Evolutionary conservation across 371 early-diverging fungal species (phyloP).

Genomic region (Mortierella sp.): DNA sequence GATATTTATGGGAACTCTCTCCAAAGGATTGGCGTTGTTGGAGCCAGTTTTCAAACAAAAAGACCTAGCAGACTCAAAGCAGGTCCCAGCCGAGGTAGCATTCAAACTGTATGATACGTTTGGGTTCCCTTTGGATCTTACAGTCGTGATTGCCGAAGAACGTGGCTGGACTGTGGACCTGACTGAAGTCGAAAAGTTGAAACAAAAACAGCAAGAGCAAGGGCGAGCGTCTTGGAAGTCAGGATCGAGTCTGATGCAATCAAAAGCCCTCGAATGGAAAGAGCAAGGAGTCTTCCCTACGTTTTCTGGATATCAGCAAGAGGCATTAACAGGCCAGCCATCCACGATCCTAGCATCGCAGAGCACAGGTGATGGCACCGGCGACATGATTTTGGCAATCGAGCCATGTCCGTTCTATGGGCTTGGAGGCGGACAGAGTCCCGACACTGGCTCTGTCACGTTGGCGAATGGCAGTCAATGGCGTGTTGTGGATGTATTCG

Average conservation of each 20-base stretch:
- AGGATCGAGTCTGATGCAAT: constrained; percentile 19
- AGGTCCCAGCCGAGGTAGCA: constrained; percentile 64
- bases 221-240: constrained; percentile 70
- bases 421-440: constrained; percentile 79
- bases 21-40: constrained; percentile 69
- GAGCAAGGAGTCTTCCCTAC: constrained; percentile 58
- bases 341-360: constrained; percentile 62
- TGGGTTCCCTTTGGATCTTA: constrained; percentile 83
- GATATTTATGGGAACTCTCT: constrained; percentile 71
- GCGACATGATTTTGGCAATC: constrained; percentile 62
- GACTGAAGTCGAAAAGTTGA: constrained; percentile 63
- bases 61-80: constrained; percentile 51
- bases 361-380: constrained; percentile 54
- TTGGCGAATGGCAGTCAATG: constrained; percentile 61
- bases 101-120: constrained; percentile 81
- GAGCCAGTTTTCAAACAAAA: constrained; percentile 65
- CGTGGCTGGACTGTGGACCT: constrained; percentile 77
- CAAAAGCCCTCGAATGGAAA: constrained; percentile 37
- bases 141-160: constrained; percentile 74
- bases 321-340: constrained; percentile 59
- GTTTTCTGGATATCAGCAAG: constrained; percentile 68
- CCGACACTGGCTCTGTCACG: constrained; percentile 66
- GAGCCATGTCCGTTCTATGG: constrained; percentile 83
- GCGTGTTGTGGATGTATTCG: constrained; percentile 63
- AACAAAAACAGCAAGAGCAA: constrained; percentile 63